Evolutionary conservation across 768 basidiomycete genomes (phyloP), one percentile per base, ranked within the genome.

Genomic region (Lentinula edodes): DNA sequence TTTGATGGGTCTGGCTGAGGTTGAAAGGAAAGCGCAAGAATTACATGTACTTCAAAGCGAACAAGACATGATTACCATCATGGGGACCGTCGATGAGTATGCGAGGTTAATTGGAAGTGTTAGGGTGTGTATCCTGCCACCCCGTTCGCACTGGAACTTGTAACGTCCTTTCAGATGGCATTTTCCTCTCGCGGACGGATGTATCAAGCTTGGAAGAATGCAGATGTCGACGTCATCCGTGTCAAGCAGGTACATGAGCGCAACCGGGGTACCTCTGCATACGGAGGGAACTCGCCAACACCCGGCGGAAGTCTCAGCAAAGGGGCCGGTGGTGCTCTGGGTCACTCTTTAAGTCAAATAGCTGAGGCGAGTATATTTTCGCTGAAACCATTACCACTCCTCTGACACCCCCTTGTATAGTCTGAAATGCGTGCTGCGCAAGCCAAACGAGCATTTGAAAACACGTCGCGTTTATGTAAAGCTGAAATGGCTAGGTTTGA

Each of bases 61-160:
- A 65, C 87, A 90, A 63, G 96, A 99, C 70, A 82, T 95, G 67
- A 77, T 85, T 35, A 89, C 90, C 0, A 71, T 98, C 34, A 79
- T 95, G 81, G 86, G 85, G 56, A 91, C 91, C 52, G 92, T 86
- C 52, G 96, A 98, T 68, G 95, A 97, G 73, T 98, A 98, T 70
- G 85, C 93, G n/a, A 81, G 96, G 56, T 79, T 98, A 57, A 91
- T 96, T 63, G 86, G 83, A 66, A 92, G 90, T 61, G 93, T 95
- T 57, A 81, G 92, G 63, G 92, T 92, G 71, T 15, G 28, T 54
- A 7, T 43, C 5, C 48, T 9, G 28, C 43, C 10, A 34, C 59
- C 58, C 6, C 12, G 3, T 50, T 48, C 28, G 28, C 28, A 1
- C 18, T 60, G 50, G 3, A 52, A 54, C 13, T 15, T 55, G 2